Base-by-base conservation (phyloP, 2,329 filamentous ascomycete species). In the Talaromyces funiculosus region DNA sequence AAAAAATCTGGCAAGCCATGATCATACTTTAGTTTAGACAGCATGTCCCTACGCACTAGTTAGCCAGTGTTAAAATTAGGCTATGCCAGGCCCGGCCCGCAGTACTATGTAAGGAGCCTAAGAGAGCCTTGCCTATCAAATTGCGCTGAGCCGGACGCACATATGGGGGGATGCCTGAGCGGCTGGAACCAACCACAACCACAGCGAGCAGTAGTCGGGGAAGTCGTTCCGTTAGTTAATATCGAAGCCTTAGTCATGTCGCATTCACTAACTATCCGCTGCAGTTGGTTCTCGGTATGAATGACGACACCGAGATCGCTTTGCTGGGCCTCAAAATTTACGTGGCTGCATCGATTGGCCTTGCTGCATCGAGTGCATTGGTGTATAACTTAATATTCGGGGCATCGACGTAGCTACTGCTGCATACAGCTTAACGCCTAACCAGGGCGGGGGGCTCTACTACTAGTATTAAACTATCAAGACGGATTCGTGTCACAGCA, bases 21-120 rank as follows among this genome's bases (percentile, higher is more conserved):
- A 8, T 45, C 14, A 26, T 45, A 5, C 14, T 45, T 45, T 24
- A 26, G 42, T 45, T 43, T 43, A 43, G 31, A n/a, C 12, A 1
- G 31, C 12, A 33, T 12, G 9, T 10, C 8, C 9, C 31, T 33
- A 12, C 31, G 31, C 4, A 6, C 18, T 12, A 7, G 10, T 4
- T 54, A 38, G 51, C 35, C 51, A 33, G 26, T 31, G 47, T 51
- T 53, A 53, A 53, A 55, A 55, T 57, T 57, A 57, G 54, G 53
- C 59, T 38, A 40, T 61, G 53, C 35, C 53, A 56, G 59, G 59
- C 33, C 59, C 59, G 59, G 59, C 59, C 59, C 59, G 59, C 59
- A n/a, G 59, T 47, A 61, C 42, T 24, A 45, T 56, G 59, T 53
- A 61, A 55, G 59, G 42, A 42, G 57, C 24, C 24, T 49, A 33